Conservation (phyloP, 176 grass and related monocot genomes). For the Microstegium vimineum region DNA sequence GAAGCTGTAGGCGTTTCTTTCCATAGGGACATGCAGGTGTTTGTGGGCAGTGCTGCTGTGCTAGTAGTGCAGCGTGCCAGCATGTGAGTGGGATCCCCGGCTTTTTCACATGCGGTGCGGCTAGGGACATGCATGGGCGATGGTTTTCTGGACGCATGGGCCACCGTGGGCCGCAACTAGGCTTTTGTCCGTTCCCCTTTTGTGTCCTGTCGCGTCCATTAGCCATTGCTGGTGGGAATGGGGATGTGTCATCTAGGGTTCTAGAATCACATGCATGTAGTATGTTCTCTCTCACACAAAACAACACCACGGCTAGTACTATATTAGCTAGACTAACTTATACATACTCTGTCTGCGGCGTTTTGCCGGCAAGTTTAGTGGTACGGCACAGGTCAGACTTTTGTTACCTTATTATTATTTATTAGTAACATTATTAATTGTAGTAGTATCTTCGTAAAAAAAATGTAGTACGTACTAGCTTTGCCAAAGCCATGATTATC, state of each 20-base stretch:
- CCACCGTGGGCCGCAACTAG: background rate
- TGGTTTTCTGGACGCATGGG: conserved; percentile 25
- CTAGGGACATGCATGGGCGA: conserved; percentile 23
- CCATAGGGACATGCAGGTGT: background rate
- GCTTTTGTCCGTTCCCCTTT: background rate
- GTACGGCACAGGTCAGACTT: background rate
- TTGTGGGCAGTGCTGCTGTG: background rate
- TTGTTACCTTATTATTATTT: background rate
- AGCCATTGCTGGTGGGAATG: background rate
- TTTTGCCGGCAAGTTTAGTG: background rate
- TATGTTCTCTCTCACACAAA: background rate
- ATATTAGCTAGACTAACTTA: background rate
- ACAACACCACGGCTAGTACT: background rate
- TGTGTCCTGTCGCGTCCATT: background rate
- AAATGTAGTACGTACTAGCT: background rate
- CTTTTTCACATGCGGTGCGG: background rate
- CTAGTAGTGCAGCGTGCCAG: background rate
- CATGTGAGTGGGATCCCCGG: conserved; percentile 7
- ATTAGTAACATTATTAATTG: too few relatives aligned
- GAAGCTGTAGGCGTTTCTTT: background rate
- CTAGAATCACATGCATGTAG: background rate
- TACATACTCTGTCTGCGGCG: background rate
- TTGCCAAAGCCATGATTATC: background rate
- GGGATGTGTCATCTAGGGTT: background rate
- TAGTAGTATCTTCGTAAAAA: too few relatives aligned